These are phyloP conservation scores for Paecilomyces variotii DNA, from an alignment of 2,329 filamentous ascomycete genomes.

Conservation along the genomic window DNA sequence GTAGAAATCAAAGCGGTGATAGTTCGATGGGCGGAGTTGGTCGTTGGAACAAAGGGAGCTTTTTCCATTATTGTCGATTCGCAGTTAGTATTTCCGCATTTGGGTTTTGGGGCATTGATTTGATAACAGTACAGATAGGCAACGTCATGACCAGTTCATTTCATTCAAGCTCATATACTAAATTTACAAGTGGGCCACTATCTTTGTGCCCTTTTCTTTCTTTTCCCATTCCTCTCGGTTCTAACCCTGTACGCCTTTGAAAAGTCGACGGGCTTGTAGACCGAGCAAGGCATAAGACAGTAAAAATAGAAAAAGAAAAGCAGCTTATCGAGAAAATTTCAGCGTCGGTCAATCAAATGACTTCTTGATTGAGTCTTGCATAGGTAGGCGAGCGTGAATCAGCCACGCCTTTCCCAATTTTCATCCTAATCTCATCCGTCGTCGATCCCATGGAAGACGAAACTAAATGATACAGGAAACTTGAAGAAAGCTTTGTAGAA, in stretches of 20 bases:
- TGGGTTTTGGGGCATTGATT: too few species aligned
- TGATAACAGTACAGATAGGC: constrained; percentile 1
- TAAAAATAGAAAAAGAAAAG: constrained; percentile 12
- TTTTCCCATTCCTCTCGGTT: constrained; percentile 8
- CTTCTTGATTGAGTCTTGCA: neutral
- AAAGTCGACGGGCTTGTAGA: constrained; percentile 6
- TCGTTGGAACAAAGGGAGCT: too few species aligned
- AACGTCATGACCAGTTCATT: constrained; percentile 15
- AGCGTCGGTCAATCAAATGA: constrained; percentile 1
- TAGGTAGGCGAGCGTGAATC: neutral
- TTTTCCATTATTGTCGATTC: too few species aligned
- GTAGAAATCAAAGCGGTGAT: too few species aligned
- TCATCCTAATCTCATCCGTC: neutral
- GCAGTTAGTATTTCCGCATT: too few species aligned
- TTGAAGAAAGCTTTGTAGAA: neutral
- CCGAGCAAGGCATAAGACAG: constrained; percentile 15
- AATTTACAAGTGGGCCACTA: neutral
- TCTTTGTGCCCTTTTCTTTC: constrained; percentile 1
- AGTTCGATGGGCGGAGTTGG: too few species aligned
- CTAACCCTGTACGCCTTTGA: constrained; percentile 8
- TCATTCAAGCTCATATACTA: constrained; percentile 5
- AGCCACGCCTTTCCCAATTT: neutral
- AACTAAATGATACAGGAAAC: constrained; percentile 2
- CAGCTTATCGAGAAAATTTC: constrained; percentile 10
- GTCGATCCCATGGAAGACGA: constrained; percentile 1